These are phyloP conservation scores for Canna indica DNA, from an alignment of 176 grass and related monocot species.

Conservation along the genomic window DNA sequence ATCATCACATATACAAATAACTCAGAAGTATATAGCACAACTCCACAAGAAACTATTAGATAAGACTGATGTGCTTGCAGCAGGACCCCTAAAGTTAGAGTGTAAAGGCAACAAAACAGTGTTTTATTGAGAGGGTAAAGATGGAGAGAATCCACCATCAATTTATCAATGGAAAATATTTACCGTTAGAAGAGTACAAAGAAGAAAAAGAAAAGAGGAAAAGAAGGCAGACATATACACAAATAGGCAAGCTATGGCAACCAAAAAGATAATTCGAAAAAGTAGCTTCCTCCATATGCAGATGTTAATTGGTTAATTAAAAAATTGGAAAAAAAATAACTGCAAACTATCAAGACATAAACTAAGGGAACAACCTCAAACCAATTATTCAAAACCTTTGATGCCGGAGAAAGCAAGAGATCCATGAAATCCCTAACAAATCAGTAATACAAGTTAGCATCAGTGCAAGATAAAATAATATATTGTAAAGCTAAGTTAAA, in stretches of 20 bases:
- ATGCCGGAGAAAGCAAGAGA: constrained; percentile 78
- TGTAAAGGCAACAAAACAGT: too few relatives aligned
- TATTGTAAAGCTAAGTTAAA: too few relatives aligned
- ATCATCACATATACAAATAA: background rate
- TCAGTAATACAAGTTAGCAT: constrained; percentile 2
- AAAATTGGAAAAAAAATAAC: constrained; percentile 14
- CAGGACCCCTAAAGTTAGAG: background rate
- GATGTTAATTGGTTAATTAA: constrained; percentile 3
- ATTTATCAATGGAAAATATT: too few relatives aligned
- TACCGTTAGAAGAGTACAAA: too few relatives aligned
- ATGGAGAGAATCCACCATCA: too few relatives aligned
- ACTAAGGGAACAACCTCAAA: constrained; percentile 55
- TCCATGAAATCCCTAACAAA: constrained; percentile 70
- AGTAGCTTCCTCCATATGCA: too few relatives aligned
- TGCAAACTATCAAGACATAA: constrained; percentile 4
- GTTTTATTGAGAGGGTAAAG: too few relatives aligned
- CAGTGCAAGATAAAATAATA: background rate
- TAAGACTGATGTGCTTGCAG: background rate
- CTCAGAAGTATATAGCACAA: background rate
- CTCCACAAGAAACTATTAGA: background rate
- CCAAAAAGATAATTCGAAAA: too few relatives aligned
- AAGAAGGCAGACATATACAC: too few relatives aligned
- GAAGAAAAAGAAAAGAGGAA: too few relatives aligned
- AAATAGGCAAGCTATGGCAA: too few relatives aligned
- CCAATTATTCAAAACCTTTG: constrained; percentile 88